These are phyloP conservation scores for Solioccasus polychromus DNA, from an alignment of 768 basidiomycete species.

Conservation along the genomic window DNA sequence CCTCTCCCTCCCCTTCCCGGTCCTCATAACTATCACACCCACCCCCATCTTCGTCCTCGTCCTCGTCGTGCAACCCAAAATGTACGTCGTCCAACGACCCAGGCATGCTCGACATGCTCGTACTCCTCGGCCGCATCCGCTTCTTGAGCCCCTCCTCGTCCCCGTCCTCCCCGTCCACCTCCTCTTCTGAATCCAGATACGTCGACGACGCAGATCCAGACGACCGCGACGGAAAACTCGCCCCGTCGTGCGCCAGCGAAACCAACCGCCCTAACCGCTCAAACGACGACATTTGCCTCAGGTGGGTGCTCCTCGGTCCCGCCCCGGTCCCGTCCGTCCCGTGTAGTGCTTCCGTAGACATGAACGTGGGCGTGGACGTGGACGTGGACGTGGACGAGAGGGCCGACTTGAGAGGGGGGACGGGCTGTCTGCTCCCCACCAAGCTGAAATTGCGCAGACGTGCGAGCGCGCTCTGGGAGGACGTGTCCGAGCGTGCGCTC, in stretches of 20 bases:
- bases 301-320: slow-evolving; percentile 39
- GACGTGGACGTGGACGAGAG: no score
- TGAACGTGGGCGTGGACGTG: no score
- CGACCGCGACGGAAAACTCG: slow-evolving; percentile 54
- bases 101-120: slow-evolving; percentile 83
- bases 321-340: slow-evolving; percentile 3
- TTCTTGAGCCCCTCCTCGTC: slow-evolving; percentile 40
- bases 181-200: slow-evolving; percentile 53
- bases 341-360: not conserved
- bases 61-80: slow-evolving; percentile 54
- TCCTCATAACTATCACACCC: no score
- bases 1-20: slow-evolving; percentile 30
- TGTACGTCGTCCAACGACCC: slow-evolving; percentile 70
- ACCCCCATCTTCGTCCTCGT: slow-evolving; percentile 38
- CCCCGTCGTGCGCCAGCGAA: slow-evolving; percentile 47
- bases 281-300: slow-evolving; percentile 75
- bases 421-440: slow-evolving; percentile 46
- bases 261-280: slow-evolving; percentile 63
- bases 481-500: slow-evolving; percentile 89
- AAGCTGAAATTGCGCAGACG: slow-evolving; percentile 78
- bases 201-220: slow-evolving; percentile 51
- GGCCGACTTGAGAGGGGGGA: slow-evolving; percentile 20
- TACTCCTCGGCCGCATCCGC: slow-evolving; percentile 43
- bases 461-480: slow-evolving; percentile 67
- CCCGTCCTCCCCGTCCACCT: slow-evolving; percentile 34